phyloP scores from a whole-genome alignment of 192 early-diverging fungal species.

The Coemansia sp. region DNA sequence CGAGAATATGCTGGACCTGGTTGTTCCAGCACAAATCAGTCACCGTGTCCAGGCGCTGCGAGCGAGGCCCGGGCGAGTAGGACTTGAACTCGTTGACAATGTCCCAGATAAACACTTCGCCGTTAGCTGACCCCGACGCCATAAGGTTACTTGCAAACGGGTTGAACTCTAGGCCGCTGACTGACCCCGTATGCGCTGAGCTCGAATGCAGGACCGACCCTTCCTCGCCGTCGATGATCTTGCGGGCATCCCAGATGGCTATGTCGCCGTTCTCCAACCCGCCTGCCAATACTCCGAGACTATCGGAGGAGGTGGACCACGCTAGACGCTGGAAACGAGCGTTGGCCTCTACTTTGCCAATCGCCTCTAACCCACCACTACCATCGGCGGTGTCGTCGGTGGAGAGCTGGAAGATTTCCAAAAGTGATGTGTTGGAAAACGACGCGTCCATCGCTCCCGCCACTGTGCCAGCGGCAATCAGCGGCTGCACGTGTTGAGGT shows the following conservation, averaged over 20 bases:
- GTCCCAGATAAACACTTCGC: constrained; percentile 97
- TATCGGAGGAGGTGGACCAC: constrained; percentile 57
- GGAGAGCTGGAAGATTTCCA: constrained; percentile 83
- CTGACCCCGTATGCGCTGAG: constrained; percentile 81
- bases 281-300: constrained; percentile 79
- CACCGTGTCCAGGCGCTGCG: constrained; percentile 84
- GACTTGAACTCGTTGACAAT: constrained; percentile 84
- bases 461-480: constrained; percentile 90
- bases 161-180: constrained; percentile 93
- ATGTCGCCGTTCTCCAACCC: constrained; percentile 96
- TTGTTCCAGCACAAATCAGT: constrained; percentile 92
- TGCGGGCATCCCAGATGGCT: constrained; percentile 79
- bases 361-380: background rate
- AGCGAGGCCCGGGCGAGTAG: constrained; percentile 83
- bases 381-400: constrained; percentile 13
- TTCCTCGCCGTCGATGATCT: constrained; percentile 67
- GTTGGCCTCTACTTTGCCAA: constrained; percentile 37
- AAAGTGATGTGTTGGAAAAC: constrained; percentile 84
- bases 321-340: constrained; percentile 84
- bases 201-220: constrained; percentile 63
- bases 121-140: constrained; percentile 86
- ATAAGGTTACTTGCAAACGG: constrained; percentile 82
- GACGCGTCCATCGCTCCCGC: constrained; percentile 96
- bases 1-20: constrained; percentile 90
- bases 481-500: constrained; percentile 61